Evolutionary conservation across 352 stramenopile genomes (phyloP).

Genomic region (Thalassiosira livingstoniorum): DNA sequence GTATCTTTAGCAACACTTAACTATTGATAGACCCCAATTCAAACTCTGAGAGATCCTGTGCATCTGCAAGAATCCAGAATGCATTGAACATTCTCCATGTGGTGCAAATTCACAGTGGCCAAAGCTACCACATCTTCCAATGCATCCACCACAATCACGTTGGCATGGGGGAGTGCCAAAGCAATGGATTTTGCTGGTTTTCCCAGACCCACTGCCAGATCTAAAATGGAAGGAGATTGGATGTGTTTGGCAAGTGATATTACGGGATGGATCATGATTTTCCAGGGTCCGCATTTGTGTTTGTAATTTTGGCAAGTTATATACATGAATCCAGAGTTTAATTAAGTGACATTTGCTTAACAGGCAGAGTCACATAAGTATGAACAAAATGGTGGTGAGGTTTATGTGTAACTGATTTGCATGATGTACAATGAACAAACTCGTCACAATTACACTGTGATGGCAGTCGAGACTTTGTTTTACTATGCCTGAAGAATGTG

Average conservation of each 20-base stretch:
- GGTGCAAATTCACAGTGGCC: neutral
- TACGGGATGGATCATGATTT: neutral
- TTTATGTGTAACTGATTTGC: no score
- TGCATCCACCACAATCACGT: constrained; percentile 14
- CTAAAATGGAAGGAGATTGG: neutral
- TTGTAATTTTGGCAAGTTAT: constrained; percentile 15
- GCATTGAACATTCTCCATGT: constrained; percentile 1
- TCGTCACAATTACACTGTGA: no score
- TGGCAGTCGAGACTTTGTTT: no score
- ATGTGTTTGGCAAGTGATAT: neutral
- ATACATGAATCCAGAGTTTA: no score
- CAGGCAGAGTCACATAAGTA: no score
- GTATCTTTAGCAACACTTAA: constrained; percentile 51
- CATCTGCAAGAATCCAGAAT: constrained; percentile 1
- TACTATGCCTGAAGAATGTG: no score
- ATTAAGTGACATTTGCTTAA: no score
- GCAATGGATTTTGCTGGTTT: constrained; percentile 44
- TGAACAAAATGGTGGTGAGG: no score
- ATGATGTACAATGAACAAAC: no score
- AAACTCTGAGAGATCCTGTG: constrained; percentile 20
- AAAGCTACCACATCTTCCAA: constrained; percentile 12
- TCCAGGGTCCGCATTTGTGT: constrained; percentile 22
- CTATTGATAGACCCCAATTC: constrained; percentile 38
- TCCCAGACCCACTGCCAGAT: constrained; percentile 29
- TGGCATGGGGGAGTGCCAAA: constrained; percentile 31